Conservation (phyloP, 106 monocot species). For the Posidonia australis region DNA sequence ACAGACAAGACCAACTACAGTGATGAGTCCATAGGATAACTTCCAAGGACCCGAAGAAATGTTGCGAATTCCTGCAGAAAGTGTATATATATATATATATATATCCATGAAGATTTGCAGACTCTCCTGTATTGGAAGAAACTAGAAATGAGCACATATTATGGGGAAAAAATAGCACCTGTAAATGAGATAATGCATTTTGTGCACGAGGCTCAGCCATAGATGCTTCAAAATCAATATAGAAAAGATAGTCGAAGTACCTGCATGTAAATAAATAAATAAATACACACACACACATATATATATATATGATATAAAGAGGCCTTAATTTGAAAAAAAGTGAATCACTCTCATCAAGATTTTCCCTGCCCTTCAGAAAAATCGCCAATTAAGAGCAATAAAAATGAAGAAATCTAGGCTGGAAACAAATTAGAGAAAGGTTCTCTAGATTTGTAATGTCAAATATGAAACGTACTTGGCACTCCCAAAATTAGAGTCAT, state of each 20-base stretch:
- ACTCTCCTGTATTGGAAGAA: not conserved
- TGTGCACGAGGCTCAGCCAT: constrained; percentile 73
- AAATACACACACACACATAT: no score
- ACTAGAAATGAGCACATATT: not conserved
- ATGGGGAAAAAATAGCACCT: constrained; percentile 19
- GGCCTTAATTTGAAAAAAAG: no score
- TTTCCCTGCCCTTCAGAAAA: no score
- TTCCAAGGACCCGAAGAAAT: constrained; percentile 8
- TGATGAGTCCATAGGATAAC: constrained; percentile 9
- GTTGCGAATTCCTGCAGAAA: constrained; percentile 12
- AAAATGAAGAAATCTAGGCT: no score
- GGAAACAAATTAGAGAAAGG: no score
- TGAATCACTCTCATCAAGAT: no score
- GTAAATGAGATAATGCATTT: constrained; percentile 61
- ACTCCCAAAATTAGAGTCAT: constrained; percentile 49
- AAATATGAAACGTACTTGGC: constrained; percentile 29
- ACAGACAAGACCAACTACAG: not conserved
- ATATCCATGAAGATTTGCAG: not conserved
- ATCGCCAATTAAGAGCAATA: no score
- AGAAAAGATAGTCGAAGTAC: constrained; percentile 79
- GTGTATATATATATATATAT: not conserved
- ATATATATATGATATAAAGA: no score
- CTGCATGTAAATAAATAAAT: constrained; percentile 16
- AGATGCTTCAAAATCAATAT: constrained; percentile 83
- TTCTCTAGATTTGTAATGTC: no score